Base-by-base conservation (phyloP, 2,329 filamentous ascomycete species). In the Hypoxylon sp. region DNA sequence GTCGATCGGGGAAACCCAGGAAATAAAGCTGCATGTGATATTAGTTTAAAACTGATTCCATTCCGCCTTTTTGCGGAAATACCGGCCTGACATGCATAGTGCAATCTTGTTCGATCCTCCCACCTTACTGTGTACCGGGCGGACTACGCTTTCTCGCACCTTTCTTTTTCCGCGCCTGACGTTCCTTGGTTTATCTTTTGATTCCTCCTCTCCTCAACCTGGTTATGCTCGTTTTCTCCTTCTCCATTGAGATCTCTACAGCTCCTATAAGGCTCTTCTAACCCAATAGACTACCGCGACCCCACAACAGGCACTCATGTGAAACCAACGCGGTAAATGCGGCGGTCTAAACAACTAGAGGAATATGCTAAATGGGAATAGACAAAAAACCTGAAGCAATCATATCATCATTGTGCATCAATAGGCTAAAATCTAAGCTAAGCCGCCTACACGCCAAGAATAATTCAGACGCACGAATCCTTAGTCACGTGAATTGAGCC, bases 91-190 rank as follows among this genome's bases (percentile, higher is more conserved):
- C 54, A 24, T 46, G 53, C 54, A 47, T 56, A 56, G 54, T 24
- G 54, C 54, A 47, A 56, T 47, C 39, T 47, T 56, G 39, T n/a
- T 47, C 29, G 29, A 47, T 47, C 54, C 54, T 56, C 44, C 39
- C 17, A 21, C 39, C 39, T 44, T n/a, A 11, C 39, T 32, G 11
- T 11, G 31, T 42, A 19, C 39, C 54, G 29, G 46, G 35, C 27
- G 42, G 29, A 35, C 42, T 10, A 44, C 2, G n/a, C 21, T 46
- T 35, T 44, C 39, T 32, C 54, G 32, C 39, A 56, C 24, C 39
- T 47, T 46, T 44, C 31, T 32, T 15, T 24, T 56, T 35, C 39
- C 27, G 54, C 54, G 19, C 15, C 27, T 47, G 24, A 47, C 54
- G 39, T 11, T 31, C 29, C 32, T 24, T 29, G 1, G 19, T 27